phyloP scores from a whole-genome alignment of 352 stramenopile species.

The Phytophthora ohioensis region DNA sequence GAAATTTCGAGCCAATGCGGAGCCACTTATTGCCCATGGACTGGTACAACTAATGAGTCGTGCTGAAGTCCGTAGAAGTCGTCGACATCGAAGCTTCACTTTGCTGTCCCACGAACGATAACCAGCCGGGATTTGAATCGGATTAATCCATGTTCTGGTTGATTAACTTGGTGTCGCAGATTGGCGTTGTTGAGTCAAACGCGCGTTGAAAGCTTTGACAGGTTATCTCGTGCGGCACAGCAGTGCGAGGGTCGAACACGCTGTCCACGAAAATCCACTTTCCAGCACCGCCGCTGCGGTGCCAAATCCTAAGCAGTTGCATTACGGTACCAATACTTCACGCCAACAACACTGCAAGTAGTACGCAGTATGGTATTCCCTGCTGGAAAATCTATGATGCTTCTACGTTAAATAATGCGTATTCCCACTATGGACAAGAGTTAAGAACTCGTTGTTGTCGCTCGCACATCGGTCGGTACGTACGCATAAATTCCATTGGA shows the following conservation, averaged over 20 bases:
- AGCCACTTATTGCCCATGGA: background rate
- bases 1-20: background rate
- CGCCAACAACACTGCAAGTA: background rate
- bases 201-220: too few species aligned
- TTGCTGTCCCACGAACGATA: constrained; percentile 19
- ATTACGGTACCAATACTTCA: background rate
- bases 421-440: too few species aligned
- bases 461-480: too few species aligned
- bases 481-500: too few species aligned
- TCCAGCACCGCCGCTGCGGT: background rate
- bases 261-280: constrained; percentile 8
- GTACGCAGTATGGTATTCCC: too few species aligned
- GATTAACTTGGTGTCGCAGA: background rate
- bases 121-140: constrained; percentile 6
- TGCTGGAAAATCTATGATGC: too few species aligned
- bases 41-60: background rate
- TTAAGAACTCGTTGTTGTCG: too few species aligned
- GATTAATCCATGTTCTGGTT: background rate
- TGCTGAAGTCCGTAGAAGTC: too few species aligned
- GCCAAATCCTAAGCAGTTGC: background rate
- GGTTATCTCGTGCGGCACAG: too few species aligned
- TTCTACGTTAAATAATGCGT: too few species aligned
- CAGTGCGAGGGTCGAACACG: too few species aligned
- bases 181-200: too few species aligned
- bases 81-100: background rate